Conservation (phyloP, 345 rosid genomes). For the Aquilaria sinensis region DNA sequence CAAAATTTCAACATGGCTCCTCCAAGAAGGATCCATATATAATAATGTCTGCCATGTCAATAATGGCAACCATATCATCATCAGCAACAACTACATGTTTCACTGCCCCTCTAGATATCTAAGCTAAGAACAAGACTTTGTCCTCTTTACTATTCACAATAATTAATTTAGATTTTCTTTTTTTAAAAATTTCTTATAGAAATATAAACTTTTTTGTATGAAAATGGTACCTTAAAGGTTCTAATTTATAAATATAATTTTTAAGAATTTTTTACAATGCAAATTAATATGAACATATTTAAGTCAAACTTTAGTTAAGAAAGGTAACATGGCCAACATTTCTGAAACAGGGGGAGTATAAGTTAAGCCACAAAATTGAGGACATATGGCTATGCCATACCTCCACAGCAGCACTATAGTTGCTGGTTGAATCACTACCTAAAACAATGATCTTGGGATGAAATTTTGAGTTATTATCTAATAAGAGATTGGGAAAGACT, state of each 20-base stretch:
- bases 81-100: slow-evolving; percentile 47
- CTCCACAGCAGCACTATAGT: slow-evolving; percentile 82
- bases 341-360: not conserved
- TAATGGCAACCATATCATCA: slow-evolving; percentile 35
- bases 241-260: too few species aligned
- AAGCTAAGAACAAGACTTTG: slow-evolving; percentile 57
- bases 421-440: slow-evolving; percentile 49
- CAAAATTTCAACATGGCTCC: slow-evolving; percentile 72
- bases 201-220: too few species aligned
- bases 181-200: too few species aligned
- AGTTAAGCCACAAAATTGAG: slow-evolving; percentile 11
- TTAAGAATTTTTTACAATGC: too few species aligned
- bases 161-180: too few species aligned
- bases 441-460: slow-evolving; percentile 59
- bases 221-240: too few species aligned
- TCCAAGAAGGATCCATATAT: slow-evolving; percentile 86
- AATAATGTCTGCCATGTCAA: slow-evolving; percentile 65
- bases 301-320: too few species aligned
- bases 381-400: slow-evolving; percentile 29
- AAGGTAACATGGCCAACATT: too few species aligned
- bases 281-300: too few species aligned
- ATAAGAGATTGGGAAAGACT: slow-evolving; percentile 31
- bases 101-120: slow-evolving; percentile 61
- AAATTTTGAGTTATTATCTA: slow-evolving; percentile 32
- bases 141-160: too few species aligned